Percentiles rank a stretch among this genome's conserved stretches.
Conservation (phyloP, 2,329 filamentous ascomycete species). For the Tolypocladium tropicale region DNA sequence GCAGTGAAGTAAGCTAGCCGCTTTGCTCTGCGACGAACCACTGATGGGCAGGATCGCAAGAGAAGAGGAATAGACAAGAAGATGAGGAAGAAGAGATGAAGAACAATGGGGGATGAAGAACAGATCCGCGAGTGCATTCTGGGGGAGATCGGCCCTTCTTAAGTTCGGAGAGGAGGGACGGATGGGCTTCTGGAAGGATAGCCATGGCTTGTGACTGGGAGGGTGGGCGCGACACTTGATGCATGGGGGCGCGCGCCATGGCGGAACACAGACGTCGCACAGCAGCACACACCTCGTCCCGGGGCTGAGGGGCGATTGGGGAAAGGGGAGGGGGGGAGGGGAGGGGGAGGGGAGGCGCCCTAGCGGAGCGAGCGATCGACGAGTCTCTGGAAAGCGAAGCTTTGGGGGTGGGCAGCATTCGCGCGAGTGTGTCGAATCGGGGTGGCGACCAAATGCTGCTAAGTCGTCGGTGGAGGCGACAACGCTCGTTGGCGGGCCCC, state of each 20-base stretch:
- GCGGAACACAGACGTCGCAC: background rate
- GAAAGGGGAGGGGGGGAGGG: background rate
- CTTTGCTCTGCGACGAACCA: background rate
- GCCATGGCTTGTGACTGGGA: background rate
- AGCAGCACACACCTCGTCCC: background rate
- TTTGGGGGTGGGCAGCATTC: background rate
- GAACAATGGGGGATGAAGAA: background rate
- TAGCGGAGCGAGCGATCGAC: background rate
- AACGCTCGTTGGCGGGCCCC: background rate
- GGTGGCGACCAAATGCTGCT: background rate
- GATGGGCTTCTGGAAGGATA: conserved; percentile 6
- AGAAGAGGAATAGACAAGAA: background rate
- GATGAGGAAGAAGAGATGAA: background rate
- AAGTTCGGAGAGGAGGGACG: background rate
- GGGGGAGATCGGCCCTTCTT: conserved; percentile 2
- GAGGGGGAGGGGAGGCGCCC: background rate
- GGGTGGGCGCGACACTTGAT: background rate
- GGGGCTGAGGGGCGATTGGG: background rate
- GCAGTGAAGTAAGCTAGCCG: background rate
- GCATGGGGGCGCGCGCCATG: background rate
- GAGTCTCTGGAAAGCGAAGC: background rate
- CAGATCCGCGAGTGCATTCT: background rate
- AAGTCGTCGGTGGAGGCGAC: background rate
- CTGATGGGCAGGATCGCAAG: background rate
- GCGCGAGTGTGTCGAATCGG: background rate